Evolutionary conservation across 2,329 filamentous ascomycete species (phyloP).

Genomic region (Sporothrix mexicana): DNA sequence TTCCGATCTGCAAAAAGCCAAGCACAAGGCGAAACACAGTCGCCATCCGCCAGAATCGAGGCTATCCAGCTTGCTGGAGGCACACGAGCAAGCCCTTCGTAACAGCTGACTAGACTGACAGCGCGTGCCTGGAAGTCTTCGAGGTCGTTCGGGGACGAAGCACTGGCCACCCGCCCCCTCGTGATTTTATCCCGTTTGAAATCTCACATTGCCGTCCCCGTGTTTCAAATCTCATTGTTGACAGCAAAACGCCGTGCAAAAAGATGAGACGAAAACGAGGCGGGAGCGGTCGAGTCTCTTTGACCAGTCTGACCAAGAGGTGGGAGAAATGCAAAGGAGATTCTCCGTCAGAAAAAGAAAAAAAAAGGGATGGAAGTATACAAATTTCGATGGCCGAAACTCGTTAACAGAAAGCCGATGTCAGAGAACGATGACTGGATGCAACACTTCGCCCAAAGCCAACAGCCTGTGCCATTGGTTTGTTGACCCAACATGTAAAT

Average conservation of each 20-base stretch:
- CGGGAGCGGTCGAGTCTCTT: background rate
- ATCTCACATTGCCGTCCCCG: constrained; percentile 22
- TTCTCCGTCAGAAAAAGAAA: background rate
- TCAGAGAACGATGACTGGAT: constrained; percentile 10
- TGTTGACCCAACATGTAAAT: background rate
- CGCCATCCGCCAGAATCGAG: constrained; percentile 9
- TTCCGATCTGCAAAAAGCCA: constrained; percentile 31
- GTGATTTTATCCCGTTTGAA: constrained; percentile 20
- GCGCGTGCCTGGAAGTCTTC: background rate
- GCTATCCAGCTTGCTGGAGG: background rate
- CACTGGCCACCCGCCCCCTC: constrained; percentile 11
- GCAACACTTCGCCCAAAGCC: constrained; percentile 11
- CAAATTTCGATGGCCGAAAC: constrained; percentile 6
- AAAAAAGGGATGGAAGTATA: background rate
- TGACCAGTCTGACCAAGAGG: background rate
- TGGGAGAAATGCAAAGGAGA: background rate
- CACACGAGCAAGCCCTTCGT: background rate
- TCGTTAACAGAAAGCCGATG: too few relatives aligned
- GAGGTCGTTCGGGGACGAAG: background rate
- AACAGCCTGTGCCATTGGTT: constrained; percentile 14
- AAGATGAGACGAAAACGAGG: constrained; percentile 27
- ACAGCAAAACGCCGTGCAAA: constrained; percentile 11
- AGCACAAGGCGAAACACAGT: constrained; percentile 28
- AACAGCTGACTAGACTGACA: background rate
- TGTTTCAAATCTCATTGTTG: constrained; percentile 20